Evolutionary conservation across 768 basidiomycete species (phyloP), one percentile per base, ranked within the genome.

Genomic region (Terana coerulea): DNA sequence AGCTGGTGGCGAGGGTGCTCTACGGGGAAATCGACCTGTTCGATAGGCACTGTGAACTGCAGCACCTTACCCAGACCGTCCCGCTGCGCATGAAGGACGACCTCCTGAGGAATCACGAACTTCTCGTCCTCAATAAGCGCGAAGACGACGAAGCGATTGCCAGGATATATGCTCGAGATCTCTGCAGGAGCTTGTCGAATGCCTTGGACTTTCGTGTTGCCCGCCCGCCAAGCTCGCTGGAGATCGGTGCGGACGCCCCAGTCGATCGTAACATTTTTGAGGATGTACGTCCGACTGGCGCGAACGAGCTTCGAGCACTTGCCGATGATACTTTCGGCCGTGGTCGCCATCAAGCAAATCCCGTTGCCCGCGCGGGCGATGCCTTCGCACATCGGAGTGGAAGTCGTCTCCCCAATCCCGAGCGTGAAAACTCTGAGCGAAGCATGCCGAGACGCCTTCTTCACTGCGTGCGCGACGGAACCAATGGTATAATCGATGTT

Each of bases 311-410:
- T 65, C 2, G 75, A 68, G 44, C 77, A 78, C 59, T 81, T 81
- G 62, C 72, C 7, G 5, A 69, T 51, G n/a, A 83, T 78, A 17
- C 67, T 67, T 44, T 79, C 79, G 12, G 69, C 61, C 5, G 70
- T 63, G 8, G 67, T 59, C 3, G 82, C 78, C 51, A 77, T 76
- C 0, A 80, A 62, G 44, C 61, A 74, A 24, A 69, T 66, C 11
- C 83, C 84, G 8, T 76, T 70, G 1, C 84, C 83, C 1, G 69
- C 70, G 14, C 68, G 62, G 0, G 83, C 82, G 19, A 86, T 75
- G 5, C 72, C 64, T 53, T 78, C 72, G 56, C 78, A 79, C 56
- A 78, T 68, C 0, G 70, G 75, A 2, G 71, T 77, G 3, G 81
- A 81, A 2, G 77, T 74, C 0, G 54, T 56, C 25, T 67, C 47